These are phyloP conservation scores for Cyberlindnera veronae DNA, from an alignment of 805 yeast species.

Conservation along the genomic window DNA sequence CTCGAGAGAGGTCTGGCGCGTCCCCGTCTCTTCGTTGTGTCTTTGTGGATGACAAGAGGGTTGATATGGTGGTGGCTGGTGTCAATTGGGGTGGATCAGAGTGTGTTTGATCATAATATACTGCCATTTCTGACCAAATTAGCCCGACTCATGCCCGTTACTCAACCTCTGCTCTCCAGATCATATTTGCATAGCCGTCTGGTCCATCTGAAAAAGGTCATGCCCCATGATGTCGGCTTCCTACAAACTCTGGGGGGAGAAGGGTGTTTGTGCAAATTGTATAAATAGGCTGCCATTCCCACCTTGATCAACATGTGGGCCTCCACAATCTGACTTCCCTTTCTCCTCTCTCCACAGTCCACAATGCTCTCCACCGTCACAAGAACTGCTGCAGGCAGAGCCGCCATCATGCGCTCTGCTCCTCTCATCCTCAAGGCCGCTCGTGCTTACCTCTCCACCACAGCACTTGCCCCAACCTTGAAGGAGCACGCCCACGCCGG, in stretches of 20 bases:
- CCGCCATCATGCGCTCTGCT: conserved; percentile 10
- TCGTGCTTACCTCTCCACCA: conserved; percentile 22
- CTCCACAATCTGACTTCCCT: not conserved
- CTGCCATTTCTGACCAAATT: no score
- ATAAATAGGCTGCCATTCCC: not conserved
- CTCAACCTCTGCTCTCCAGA: no score
- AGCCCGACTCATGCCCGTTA: no score
- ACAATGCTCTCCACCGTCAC: conserved; percentile 14
- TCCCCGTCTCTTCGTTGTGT: not conserved
- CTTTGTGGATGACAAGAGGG: not conserved
- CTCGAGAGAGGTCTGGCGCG: not conserved
- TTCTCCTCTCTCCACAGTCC: not conserved
- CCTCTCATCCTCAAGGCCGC: conserved; percentile 3
- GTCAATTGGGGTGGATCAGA: no score
- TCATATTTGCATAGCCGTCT: no score
- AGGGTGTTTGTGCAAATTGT: no score
- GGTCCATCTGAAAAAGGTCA: no score
- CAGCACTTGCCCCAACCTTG: conserved; percentile 33
- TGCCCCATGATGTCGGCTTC: no score
- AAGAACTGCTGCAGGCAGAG: conserved; percentile 14
- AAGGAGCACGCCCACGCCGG: conserved; percentile 36
- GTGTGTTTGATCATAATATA: no score
- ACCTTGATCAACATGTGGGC: not conserved
- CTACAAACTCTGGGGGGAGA: no score
- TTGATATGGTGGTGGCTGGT: no score